phyloP scores from a whole-genome alignment of 1,139 yeast species.

The Yamadazyma kanchanaburiensis region DNA sequence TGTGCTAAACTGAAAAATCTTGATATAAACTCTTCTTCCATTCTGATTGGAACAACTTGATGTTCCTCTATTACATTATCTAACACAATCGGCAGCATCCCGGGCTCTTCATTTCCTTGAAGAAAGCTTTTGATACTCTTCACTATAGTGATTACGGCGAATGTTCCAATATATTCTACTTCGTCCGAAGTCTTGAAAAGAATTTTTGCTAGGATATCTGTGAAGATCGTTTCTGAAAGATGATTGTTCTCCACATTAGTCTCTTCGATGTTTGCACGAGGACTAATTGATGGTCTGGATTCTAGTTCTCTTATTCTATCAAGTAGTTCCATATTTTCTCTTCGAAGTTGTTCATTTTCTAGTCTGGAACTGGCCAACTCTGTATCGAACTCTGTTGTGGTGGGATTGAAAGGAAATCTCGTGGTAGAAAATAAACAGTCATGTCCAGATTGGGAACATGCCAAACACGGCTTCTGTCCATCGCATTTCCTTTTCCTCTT shows the following conservation, averaged over 20 bases:
- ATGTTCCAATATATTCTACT: conserved; percentile 13
- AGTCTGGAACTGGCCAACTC: not conserved
- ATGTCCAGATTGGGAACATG: conserved; percentile 4
- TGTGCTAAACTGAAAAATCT: conserved; percentile 14
- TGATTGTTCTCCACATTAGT: not conserved
- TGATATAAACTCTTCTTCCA: conserved; percentile 9
- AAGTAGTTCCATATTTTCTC: conserved; percentile 1
- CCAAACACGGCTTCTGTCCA: conserved; percentile 8
- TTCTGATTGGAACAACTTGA: conserved; percentile 4
- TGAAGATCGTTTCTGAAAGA: conserved; percentile 7
- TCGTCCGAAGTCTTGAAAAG: conserved; percentile 9
- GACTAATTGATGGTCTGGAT: conserved; percentile 1
- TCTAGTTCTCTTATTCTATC: not conserved
- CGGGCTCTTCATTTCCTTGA: conserved; percentile 5
- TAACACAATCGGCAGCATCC: conserved; percentile 6
- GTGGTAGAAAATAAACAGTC: conserved; percentile 4
- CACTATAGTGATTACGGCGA: conserved; percentile 15
- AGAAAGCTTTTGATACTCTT: conserved; percentile 11
- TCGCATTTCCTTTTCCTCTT: conserved; percentile 12
- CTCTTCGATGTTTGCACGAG: not conserved
- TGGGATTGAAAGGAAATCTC: not conserved
- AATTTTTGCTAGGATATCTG: conserved; percentile 10
- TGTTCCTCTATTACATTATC: conserved; percentile 4
- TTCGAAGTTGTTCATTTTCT: not conserved
- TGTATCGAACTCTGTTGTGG: not conserved